Percentiles rank a stretch among this genome's conserved stretches.
Evolutionary conservation across 1,284 basidiomycete genomes (phyloP).

Genomic region (Cryptococcus neoformans): DNA sequence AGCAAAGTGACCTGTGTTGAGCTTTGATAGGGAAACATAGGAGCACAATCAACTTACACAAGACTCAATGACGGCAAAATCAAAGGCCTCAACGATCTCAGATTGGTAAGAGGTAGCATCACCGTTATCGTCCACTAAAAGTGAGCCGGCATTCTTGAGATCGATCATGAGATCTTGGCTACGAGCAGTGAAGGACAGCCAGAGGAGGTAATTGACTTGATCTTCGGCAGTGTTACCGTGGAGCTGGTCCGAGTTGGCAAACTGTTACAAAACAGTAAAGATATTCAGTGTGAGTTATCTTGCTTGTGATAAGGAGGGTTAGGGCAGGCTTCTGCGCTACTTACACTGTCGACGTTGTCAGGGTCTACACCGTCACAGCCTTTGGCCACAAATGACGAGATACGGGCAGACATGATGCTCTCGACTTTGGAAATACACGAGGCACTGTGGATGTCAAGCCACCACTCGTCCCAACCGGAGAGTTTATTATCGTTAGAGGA

Average conservation of each 20-base stretch:
- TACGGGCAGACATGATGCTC: slow-evolving; percentile 25
- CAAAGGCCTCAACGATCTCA: slow-evolving; percentile 18
- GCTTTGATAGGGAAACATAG: background rate
- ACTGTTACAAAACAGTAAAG: background rate
- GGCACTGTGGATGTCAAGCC: slow-evolving; percentile 28
- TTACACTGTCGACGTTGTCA: slow-evolving; percentile 42
- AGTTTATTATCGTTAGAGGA: slow-evolving; percentile 21
- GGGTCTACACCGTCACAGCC: slow-evolving; percentile 48
- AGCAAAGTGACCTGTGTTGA: background rate
- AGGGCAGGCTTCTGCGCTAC: background rate
- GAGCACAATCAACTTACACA: slow-evolving; percentile 17
- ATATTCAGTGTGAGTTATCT: background rate
- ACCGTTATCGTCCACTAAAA: slow-evolving; percentile 21
- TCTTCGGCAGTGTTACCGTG: slow-evolving; percentile 26
- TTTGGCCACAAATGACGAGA: slow-evolving; percentile 30
- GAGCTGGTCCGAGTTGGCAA: slow-evolving; percentile 7
- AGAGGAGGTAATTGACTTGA: slow-evolving; percentile 35
- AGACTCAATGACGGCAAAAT: slow-evolving; percentile 27
- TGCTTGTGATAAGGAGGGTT: background rate
- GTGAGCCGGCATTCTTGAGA: slow-evolving; percentile 39
- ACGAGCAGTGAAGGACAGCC: slow-evolving; percentile 27
- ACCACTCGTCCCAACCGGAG: slow-evolving; percentile 38
- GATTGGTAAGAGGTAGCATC: slow-evolving; percentile 3
- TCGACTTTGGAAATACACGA: slow-evolving; percentile 26
- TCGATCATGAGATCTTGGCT: slow-evolving; percentile 17